A percentile compares a stretch with the other conserved stretches of the same genome.
Evolutionary conservation across 169 alveolate genomes (phyloP).

Genomic region (Cyclospora cayetanensis): DNA sequence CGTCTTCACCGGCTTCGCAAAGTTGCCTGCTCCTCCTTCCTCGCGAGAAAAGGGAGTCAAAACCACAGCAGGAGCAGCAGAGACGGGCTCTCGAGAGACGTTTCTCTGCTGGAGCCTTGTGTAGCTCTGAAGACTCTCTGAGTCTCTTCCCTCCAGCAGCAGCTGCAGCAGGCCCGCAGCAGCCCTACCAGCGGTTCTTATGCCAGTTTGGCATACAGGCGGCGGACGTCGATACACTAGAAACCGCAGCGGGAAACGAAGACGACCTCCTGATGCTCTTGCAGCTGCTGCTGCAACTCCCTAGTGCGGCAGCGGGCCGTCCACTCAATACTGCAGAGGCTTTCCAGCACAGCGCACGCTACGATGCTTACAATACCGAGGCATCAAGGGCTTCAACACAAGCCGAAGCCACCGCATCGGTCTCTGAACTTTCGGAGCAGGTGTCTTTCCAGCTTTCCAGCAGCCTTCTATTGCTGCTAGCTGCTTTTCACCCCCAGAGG

Average conservation of each 20-base stretch:
- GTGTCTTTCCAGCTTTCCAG: neutral
- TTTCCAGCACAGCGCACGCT: neutral
- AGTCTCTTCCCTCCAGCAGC: too few species aligned
- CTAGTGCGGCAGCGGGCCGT: neutral
- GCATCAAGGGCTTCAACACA: neutral
- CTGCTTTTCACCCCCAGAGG: neutral
- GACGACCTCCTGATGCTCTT: neutral
- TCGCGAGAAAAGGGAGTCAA: too few species aligned
- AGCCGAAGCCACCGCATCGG: neutral
- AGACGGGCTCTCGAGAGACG: too few species aligned
- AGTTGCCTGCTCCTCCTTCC: too few species aligned
- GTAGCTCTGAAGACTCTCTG: too few species aligned
- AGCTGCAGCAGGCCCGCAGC: neutral
- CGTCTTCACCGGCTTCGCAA: too few species aligned
- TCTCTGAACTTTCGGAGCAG: too few species aligned
- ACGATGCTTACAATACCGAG: neutral
- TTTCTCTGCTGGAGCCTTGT: too few species aligned
- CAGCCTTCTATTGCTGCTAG: neutral
- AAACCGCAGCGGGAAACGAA: neutral
- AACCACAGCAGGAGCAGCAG: too few species aligned
- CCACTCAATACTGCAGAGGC: neutral
- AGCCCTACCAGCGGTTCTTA: neutral
- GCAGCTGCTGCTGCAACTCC: slow-evolving; percentile 4
- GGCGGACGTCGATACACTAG: neutral
- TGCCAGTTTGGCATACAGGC: neutral